Conservation (phyloP, 345 rosid genomes). For the Moricandia arvensis region DNA sequence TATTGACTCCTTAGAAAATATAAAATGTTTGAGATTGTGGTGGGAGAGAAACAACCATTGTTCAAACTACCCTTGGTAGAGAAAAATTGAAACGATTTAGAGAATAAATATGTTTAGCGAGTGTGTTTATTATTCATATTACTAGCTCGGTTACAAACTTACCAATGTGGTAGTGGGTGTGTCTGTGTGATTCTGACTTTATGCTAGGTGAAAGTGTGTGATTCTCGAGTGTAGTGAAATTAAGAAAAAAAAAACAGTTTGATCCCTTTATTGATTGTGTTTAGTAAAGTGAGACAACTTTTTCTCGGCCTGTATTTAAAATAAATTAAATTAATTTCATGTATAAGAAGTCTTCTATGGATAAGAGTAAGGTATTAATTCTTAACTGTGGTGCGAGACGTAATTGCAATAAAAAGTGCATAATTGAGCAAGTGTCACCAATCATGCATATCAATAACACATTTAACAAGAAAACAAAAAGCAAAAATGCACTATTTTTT, state of each 20-base stretch:
- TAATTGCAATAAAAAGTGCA: no score
- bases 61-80: neutral
- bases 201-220: neutral
- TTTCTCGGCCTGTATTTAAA: neutral
- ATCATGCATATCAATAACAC: no score
- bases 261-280: neutral
- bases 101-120: neutral
- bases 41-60: neutral
- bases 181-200: neutral
- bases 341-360: no score
- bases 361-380: no score
- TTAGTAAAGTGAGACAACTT: neutral
- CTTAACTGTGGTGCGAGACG: no score
- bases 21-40: neutral
- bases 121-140: neutral
- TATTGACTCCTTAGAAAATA: conserved; percentile 2
- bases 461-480: no score
- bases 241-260: neutral
- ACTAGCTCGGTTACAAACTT: neutral
- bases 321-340: no score
- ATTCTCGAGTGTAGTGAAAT: neutral
- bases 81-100: neutral
- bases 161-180: neutral
- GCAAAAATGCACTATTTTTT: no score
- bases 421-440: no score